Conservation (phyloP, 2,329 filamentous ascomycete genomes). For the Xylariaceae sp. region DNA sequence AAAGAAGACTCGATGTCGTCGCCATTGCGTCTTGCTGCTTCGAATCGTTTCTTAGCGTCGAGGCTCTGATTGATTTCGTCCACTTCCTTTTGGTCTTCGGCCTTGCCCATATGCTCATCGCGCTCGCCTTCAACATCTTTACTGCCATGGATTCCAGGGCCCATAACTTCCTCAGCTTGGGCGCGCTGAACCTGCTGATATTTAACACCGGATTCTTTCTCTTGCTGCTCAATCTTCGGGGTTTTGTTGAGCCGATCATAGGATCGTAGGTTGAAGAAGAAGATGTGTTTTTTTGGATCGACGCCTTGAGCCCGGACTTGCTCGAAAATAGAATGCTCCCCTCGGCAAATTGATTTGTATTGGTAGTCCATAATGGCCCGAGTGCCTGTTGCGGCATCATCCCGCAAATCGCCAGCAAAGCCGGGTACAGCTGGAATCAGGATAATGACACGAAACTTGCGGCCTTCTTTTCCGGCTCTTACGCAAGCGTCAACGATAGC, state of each 20-base stretch:
- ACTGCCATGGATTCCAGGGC: slow-evolving; percentile 64
- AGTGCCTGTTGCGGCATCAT: slow-evolving; percentile 80
- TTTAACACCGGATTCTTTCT: slow-evolving; percentile 76
- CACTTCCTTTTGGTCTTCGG: slow-evolving; percentile 36
- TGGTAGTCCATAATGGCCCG: slow-evolving; percentile 98
- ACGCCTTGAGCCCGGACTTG: slow-evolving; percentile 71
- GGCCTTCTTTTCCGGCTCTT: slow-evolving; percentile 72
- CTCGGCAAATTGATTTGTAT: slow-evolving; percentile 91
- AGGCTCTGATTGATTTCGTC: slow-evolving; percentile 36
- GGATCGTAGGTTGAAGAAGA: slow-evolving; percentile 88
- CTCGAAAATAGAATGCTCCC: slow-evolving; percentile 85
- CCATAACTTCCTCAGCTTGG: slow-evolving; percentile 86
- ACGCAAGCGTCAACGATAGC: slow-evolving; percentile 91
- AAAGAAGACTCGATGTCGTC: slow-evolving; percentile 39
- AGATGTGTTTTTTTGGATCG: slow-evolving; percentile 77
- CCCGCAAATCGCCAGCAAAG: slow-evolving; percentile 86
- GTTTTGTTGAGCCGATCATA: slow-evolving; percentile 92
- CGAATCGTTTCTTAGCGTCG: slow-evolving; percentile 52
- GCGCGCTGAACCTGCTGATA: slow-evolving; percentile 87
- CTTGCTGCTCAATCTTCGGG: slow-evolving; percentile 66
- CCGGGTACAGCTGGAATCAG: slow-evolving; percentile 89
- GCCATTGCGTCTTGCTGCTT: slow-evolving; percentile 42
- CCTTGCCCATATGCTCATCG: slow-evolving; percentile 49
- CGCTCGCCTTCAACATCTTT: slow-evolving; percentile 44
- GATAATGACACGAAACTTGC: slow-evolving; percentile 89